phyloP scores from a whole-genome alignment of 331 rosid genomes.

The Quercus phellos region DNA sequence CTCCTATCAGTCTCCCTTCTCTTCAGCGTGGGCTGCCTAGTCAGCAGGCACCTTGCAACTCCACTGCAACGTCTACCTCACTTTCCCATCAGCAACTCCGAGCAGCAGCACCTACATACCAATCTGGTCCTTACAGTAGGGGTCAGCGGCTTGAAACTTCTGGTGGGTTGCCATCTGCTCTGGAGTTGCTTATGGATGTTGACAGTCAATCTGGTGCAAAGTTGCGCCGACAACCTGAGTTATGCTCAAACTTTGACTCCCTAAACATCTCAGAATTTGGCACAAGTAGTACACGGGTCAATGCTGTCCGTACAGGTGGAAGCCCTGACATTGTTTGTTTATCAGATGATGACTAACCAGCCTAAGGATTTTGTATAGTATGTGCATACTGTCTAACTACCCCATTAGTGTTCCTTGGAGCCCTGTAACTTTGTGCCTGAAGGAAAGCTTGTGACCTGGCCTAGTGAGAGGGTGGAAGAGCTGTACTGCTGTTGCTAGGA shows the following conservation, averaged over 20 bases:
- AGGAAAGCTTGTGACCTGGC: neutral
- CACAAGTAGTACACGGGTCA: slow-evolving; percentile 13
- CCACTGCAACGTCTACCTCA: slow-evolving; percentile 19
- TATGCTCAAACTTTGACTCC: slow-evolving; percentile 3
- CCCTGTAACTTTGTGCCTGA: neutral
- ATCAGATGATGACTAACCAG: slow-evolving; percentile 75
- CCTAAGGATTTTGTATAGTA: neutral
- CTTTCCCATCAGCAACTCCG: slow-evolving; percentile 25
- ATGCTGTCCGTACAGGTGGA: slow-evolving; percentile 22
- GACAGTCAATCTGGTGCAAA: slow-evolving; percentile 30
- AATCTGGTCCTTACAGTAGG: slow-evolving; percentile 22
- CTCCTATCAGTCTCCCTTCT: slow-evolving; percentile 19
- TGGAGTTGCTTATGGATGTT: slow-evolving; percentile 23
- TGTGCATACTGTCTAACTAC: neutral
- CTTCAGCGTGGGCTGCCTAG: slow-evolving; percentile 26
- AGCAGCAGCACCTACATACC: slow-evolving; percentile 15
- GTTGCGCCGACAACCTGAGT: slow-evolving; percentile 10
- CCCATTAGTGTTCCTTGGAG: neutral
- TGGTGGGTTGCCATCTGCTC: slow-evolving; percentile 25
- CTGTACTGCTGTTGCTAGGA: neutral
- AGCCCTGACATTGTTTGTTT: slow-evolving; percentile 52
- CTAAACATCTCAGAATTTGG: slow-evolving; percentile 17
- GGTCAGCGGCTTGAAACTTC: slow-evolving; percentile 19
- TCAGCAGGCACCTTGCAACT: slow-evolving; percentile 32
- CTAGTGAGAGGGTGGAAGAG: neutral